Evolutionary conservation across 2,329 filamentous ascomycete genomes (phyloP).

Genomic region (Epichloe amarillans): DNA sequence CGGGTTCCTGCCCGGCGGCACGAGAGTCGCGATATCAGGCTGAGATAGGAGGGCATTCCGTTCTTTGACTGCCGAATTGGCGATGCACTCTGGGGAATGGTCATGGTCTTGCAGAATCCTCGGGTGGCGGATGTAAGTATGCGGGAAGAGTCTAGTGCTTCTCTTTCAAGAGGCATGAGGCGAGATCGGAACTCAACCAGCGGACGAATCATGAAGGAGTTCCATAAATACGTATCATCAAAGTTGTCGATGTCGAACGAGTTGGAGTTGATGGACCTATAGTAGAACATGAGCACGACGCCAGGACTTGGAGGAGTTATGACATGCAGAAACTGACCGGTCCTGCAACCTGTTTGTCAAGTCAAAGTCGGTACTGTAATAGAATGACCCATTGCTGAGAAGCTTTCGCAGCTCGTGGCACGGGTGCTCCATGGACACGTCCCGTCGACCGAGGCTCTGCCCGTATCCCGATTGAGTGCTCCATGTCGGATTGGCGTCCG

Average conservation of each 20-base stretch:
- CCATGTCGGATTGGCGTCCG: constrained; percentile 34
- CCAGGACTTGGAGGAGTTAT: neutral
- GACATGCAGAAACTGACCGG: constrained; percentile 34
- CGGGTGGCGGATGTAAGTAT: constrained; percentile 90
- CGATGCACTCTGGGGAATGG: constrained; percentile 63
- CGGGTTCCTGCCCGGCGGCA: constrained; percentile 84
- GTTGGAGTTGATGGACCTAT: constrained; percentile 57
- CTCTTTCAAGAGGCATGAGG: constrained; percentile 60
- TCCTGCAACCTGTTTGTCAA: constrained; percentile 87
- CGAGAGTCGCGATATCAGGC: constrained; percentile 81
- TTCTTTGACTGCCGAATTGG: constrained; percentile 52
- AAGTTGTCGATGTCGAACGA: constrained; percentile 86
- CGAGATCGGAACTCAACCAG: constrained; percentile 79
- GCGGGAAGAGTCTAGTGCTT: constrained; percentile 69
- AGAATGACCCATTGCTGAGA: constrained; percentile 85
- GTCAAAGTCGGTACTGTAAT: constrained; percentile 98
- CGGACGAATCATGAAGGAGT: constrained; percentile 94
- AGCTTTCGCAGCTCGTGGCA: constrained; percentile 86
- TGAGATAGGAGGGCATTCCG: constrained; percentile 71
- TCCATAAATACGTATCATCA: constrained; percentile 90
- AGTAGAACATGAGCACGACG: neutral
- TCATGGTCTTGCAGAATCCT: constrained; percentile 79
- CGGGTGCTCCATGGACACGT: constrained; percentile 68
- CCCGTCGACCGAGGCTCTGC: constrained; percentile 45
- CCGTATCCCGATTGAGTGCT: constrained; percentile 27